Evolutionary conservation across 176 grass and related monocot genomes (phyloP), one percentile per base, ranked within the genome.

Genomic region (Aegilops sharonensis): DNA sequence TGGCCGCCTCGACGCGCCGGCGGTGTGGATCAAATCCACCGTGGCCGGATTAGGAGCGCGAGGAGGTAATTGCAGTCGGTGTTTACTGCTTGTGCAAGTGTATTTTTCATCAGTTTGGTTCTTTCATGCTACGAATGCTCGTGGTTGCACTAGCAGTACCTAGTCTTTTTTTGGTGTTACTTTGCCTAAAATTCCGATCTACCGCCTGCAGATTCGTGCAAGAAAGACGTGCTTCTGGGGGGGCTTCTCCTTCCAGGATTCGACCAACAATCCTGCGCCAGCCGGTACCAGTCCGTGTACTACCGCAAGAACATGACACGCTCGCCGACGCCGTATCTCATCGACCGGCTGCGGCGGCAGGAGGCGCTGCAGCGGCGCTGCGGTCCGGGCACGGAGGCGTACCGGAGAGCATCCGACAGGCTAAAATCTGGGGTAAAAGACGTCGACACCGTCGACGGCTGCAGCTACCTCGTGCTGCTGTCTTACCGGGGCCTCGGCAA

Each of bases 361-460:
- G 95, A 97, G 87, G 87, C 80, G 3, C 89, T 89, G 78, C 95
- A 97, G 12, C 90, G 84, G 9, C 85, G 79, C 48, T 93, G 94
- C 82, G 89, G 88, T 0, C 91, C 91, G 5, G 72, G 80, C 81
- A 92, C 91, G 1, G 85, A n/a, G 0, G 75, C 85, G 4, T 91
- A 29, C 84, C 52, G 35, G 68, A 23, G 37, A 17, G 85, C 91
- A 5, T 32, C 91, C 50, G 87, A 83, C 57, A 78, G 77, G 34
- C 79, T 95, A 9, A 83, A 82, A 25, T 76, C 87, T 78, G 18
- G 87, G 52, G 14, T 21, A 18, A 88, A 70, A 20, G 5, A 20
- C 47, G 47, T 73, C n/a, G 37, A 9, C 64, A 13, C 69, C 56
- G 5, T 81, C 85, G 31, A 76, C 25, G 73, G 25, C 45, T 95